Evolutionary conservation across 176 grass and related monocot genomes (phyloP).

Genomic region (Areca catechu): DNA sequence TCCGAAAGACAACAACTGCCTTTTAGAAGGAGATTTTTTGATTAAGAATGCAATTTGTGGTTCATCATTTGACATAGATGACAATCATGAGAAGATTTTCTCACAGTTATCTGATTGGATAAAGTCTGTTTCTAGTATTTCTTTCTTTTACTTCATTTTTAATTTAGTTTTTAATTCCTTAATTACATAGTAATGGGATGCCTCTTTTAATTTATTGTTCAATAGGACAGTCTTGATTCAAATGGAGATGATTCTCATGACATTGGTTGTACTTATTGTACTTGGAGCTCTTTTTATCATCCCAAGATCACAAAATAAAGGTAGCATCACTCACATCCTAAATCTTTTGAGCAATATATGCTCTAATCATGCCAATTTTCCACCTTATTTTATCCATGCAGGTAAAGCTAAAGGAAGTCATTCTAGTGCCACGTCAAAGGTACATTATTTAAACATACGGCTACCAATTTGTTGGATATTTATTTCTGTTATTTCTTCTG

Average conservation of each 20-base stretch:
- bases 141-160: too few relatives aligned
- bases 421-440: conserved; percentile 20
- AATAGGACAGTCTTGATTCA: background rate
- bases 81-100: too few relatives aligned
- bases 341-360: background rate
- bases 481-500: background rate
- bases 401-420: conserved; percentile 31
- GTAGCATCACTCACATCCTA: conserved; percentile 12
- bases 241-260: conserved; percentile 44
- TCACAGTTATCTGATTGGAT: too few relatives aligned
- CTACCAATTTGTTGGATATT: background rate
- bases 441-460: conserved; percentile 3
- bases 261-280: conserved; percentile 44
- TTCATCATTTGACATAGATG: too few relatives aligned
- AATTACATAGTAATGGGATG: too few relatives aligned
- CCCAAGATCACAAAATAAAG: conserved; percentile 52
- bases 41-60: too few relatives aligned
- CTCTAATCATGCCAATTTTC: background rate
- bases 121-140: too few relatives aligned
- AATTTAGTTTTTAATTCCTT: too few relatives aligned
- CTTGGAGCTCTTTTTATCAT: conserved; percentile 57
- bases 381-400: conserved; percentile 7
- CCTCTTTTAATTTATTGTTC: background rate
- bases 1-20: too few relatives aligned
- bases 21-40: too few relatives aligned